phyloP scores from a whole-genome alignment of 176 grass and related monocot genomes.

The Secale cereale region DNA sequence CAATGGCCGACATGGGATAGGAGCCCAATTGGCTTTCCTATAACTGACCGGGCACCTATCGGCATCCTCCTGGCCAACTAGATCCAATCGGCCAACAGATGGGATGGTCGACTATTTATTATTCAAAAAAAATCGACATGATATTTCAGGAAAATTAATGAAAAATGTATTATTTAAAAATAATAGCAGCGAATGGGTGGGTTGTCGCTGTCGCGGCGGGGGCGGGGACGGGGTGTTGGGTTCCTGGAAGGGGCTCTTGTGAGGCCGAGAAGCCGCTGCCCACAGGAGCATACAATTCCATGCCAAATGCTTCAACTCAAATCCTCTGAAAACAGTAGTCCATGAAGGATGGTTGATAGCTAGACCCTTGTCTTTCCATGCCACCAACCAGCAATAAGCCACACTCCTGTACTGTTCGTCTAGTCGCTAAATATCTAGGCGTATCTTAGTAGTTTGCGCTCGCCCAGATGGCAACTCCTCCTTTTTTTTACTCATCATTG shows the following conservation, averaged over 20 bases:
- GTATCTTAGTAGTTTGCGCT: background rate
- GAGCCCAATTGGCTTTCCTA: too few species aligned
- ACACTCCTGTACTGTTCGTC: background rate
- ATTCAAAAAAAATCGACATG: too few species aligned
- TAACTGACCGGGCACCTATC: too few species aligned
- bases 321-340: background rate
- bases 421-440: background rate
- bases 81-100: too few species aligned
- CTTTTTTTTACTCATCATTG: background rate
- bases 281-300: background rate
- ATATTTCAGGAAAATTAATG: too few species aligned
- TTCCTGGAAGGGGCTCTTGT: background rate
- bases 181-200: too few species aligned
- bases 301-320: background rate
- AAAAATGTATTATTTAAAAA: too few species aligned
- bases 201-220: background rate
- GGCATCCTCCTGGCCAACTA: too few species aligned
- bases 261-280: slow-evolving; percentile 15
- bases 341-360: background rate
- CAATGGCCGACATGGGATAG: too few species aligned
- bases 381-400: background rate
- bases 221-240: background rate
- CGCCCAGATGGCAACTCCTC: background rate
- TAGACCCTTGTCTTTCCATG: background rate
- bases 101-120: too few species aligned